phyloP scores from a whole-genome alignment of 805 yeast genomes.

The Saturnispora kantuleensis region DNA sequence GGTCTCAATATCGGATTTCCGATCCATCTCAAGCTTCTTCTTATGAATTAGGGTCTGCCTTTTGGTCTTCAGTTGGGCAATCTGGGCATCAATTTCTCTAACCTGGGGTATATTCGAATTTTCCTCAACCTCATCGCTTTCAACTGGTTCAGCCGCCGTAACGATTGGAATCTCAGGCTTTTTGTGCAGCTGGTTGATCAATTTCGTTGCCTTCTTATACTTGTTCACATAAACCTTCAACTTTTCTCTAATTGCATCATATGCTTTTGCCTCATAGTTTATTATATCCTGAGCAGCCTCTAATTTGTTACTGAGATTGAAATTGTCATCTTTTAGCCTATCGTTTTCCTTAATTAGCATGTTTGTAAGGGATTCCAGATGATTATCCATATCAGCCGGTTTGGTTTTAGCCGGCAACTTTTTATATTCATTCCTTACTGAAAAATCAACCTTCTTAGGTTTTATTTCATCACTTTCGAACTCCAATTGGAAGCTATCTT shows the following conservation, averaged over 20 bases:
- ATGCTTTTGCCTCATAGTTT: conserved; percentile 14
- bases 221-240: conserved; percentile 10
- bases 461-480: conserved; percentile 1
- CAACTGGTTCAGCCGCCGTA: not conserved
- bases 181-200: not conserved
- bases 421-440: conserved; percentile 4
- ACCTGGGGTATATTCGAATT: conserved; percentile 3
- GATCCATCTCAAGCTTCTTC: not conserved
- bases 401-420: conserved; percentile 3
- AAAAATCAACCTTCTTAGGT: conserved; percentile 2
- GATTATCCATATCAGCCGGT: conserved; percentile 10
- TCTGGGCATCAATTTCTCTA: conserved; percentile 8
- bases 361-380: conserved; percentile 8
- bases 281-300: conserved; percentile 21
- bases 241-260: conserved; percentile 12
- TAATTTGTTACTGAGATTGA: not conserved
- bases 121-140: not conserved
- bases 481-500: conserved; percentile 1
- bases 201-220: conserved; percentile 6
- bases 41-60: conserved; percentile 3
- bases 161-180: not conserved
- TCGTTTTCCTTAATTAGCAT: conserved; percentile 1
- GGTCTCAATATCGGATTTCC: not conserved
- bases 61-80: conserved; percentile 6
- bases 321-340: conserved; percentile 5